These are phyloP conservation scores for Rossbeevera mucosa DNA, from an alignment of 768 basidiomycete genomes.

Conservation along the genomic window DNA sequence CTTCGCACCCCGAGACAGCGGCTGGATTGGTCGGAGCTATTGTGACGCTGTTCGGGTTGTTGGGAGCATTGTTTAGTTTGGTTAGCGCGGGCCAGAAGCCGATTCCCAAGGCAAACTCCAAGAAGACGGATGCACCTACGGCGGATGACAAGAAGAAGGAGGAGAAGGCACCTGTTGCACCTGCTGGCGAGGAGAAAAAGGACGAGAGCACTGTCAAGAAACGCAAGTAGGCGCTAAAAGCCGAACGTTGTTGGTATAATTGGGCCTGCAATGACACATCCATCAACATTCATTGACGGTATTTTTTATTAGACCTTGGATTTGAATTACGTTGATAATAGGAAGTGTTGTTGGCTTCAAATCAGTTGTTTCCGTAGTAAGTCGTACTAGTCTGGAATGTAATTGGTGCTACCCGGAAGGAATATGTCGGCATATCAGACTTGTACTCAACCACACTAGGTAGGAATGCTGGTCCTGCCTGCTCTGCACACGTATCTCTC, in stretches of 20 bases:
- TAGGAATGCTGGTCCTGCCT: conserved; percentile 68
- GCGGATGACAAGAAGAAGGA: conserved; percentile 68
- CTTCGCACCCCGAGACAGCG: conserved; percentile 84
- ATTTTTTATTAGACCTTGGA: conserved; percentile 4
- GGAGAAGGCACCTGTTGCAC: conserved; percentile 61
- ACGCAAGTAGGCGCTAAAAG: conserved; percentile 50
- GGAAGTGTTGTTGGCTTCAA: not conserved
- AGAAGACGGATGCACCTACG: conserved; percentile 70
- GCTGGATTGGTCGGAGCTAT: conserved; percentile 68
- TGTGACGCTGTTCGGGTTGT: conserved; percentile 80
- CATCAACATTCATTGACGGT: conserved; percentile 8
- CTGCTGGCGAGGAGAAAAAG: conserved; percentile 72
- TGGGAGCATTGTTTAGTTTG: conserved; percentile 75
- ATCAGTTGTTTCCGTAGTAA: conserved; percentile 19
- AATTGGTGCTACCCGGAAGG: conserved; percentile 15
- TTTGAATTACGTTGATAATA: not conserved
- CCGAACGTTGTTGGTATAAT: not conserved
- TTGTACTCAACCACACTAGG: not conserved
- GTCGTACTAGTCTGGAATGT: not conserved
- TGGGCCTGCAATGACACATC: not conserved
- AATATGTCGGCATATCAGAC: not conserved
- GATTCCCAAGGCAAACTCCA: conserved; percentile 59
- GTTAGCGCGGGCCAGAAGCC: conserved; percentile 72
- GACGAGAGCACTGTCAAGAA: conserved; percentile 68
- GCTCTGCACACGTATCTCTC: conserved; percentile 61